These are phyloP conservation scores for Rhodotorula graminis DNA, from an alignment of 768 basidiomycete genomes.

Conservation along the genomic window DNA sequence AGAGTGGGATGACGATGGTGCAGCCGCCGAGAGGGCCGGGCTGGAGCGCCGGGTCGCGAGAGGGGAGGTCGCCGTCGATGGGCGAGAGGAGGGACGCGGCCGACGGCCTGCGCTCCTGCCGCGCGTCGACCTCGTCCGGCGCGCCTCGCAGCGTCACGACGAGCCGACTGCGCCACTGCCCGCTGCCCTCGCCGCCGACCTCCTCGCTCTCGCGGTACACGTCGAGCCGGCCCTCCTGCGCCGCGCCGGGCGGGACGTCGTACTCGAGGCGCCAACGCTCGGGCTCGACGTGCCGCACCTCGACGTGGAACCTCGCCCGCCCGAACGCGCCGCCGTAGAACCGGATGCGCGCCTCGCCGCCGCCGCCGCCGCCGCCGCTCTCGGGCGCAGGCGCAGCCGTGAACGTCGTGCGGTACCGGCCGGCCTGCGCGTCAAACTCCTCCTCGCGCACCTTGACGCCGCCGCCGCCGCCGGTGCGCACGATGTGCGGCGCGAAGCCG, in stretches of 20 bases:
- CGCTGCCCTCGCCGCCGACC: conserved; percentile 6
- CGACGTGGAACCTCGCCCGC: conserved; percentile 10
- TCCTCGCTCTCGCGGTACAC: conserved; percentile 4
- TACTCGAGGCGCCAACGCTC: conserved; percentile 21
- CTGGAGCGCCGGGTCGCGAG: conserved; percentile 8
- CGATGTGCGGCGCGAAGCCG: conserved; percentile 30
- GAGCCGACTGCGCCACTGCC: conserved; percentile 2
- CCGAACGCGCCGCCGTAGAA: conserved; percentile 26
- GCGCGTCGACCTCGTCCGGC: background rate
- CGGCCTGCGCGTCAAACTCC: conserved; percentile 10
- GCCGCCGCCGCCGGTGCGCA: background rate
- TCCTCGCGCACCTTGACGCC: conserved; percentile 14
- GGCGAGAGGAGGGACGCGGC: conserved; percentile 22
- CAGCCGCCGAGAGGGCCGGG: conserved; percentile 26
- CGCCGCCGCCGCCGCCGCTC: no score
- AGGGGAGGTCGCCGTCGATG: background rate
- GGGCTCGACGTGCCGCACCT: conserved; percentile 21
- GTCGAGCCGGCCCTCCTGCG: background rate
- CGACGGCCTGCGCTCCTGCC: conserved; percentile 2
- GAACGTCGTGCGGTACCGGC: conserved; percentile 13
- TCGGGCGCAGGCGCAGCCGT: background rate
- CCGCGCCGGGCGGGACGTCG: background rate
- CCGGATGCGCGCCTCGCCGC: conserved; percentile 4
- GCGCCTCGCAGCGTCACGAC: background rate
- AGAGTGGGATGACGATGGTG: conserved; percentile 21